phyloP scores from a whole-genome alignment of 192 early-diverging fungal genomes.

The Coemansia reversa region DNA sequence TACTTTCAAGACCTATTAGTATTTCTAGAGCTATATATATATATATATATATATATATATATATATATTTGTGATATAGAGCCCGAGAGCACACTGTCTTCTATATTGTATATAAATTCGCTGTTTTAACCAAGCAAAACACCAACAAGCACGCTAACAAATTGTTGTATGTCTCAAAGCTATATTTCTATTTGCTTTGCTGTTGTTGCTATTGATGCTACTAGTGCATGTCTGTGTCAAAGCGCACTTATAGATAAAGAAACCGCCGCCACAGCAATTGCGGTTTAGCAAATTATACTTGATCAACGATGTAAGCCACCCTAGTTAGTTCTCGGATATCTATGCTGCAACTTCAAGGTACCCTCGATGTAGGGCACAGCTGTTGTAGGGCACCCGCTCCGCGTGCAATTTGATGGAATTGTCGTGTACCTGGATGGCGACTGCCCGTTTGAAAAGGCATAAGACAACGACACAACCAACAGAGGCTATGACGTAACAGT shows the following conservation, averaged over 20 bases:
- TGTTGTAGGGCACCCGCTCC: conserved; percentile 55
- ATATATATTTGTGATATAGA: too few species aligned
- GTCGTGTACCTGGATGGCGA: conserved; percentile 65
- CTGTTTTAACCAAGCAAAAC: too few species aligned
- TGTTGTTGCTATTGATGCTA: background rate
- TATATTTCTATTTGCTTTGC: background rate
- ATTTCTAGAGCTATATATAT: too few species aligned
- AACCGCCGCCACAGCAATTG: conserved; percentile 49
- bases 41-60: too few species aligned
- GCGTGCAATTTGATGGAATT: conserved; percentile 53
- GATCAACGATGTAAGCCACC: conserved; percentile 49
- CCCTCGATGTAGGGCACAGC: conserved; percentile 40
- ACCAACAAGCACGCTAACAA: background rate
- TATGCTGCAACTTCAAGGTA: conserved; percentile 45
- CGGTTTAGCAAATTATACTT: conserved; percentile 50
- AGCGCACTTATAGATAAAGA: conserved; percentile 45
- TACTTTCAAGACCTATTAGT: too few species aligned
- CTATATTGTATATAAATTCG: too few species aligned
- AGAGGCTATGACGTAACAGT: conserved; percentile 56
- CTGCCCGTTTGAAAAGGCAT: conserved; percentile 67
- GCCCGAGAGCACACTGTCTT: too few species aligned
- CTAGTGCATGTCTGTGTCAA: conserved; percentile 4
- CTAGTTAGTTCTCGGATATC: conserved; percentile 44
- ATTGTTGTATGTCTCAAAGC: too few species aligned
- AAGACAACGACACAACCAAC: conserved; percentile 52